Base-by-base conservation (phyloP, 164 flowering plant species). In the Warburgia ugandensis region DNA sequence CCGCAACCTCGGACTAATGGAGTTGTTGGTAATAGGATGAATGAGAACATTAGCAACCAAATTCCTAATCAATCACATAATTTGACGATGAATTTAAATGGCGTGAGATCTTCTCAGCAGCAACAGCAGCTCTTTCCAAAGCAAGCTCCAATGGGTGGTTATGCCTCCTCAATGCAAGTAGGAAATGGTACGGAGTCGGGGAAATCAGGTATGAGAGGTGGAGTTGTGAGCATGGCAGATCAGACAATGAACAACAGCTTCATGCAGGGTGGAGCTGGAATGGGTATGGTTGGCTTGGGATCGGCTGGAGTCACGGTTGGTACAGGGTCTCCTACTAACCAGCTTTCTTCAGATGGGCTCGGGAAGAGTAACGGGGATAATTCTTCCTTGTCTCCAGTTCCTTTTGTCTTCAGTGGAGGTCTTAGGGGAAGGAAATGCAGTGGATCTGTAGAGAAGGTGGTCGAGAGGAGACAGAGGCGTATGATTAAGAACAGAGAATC, bases 401-500 rank as follows among this genome's bases (percentile, higher is more conserved):
- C 98, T 52, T 84, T 69, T 58, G 52, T 56, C 26, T 80, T 81
- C 60, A 83, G 73, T 71, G 95, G 68, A 56, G 73, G 71, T 31
- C 50, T 56, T 21, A 66, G 86, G 57, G 92, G 84, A 56, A 72
- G 86, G 62, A 79, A 68, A 66, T 16, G 73, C 29, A 29, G 68
- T 55, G 79, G 76, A 31, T 62, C 79, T 28, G 59, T 89, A 54
- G 95, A 85, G 72, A 86, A 86, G 61, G 92, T 80, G 10, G 78
- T 85, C 47, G 97, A 89, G 79, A 75, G 95, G 60, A 81, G 97
- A 73, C 86, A 82, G 45, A 75, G 77, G 64, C 82, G 97, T 49
- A 89, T 89, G 97, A 89, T 89, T 31, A 89, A 89, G 56, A 89
- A 89, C 59, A 71, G 97, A 62, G 97, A 89, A 54, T 89, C 97